phyloP scores from a whole-genome alignment of 257 asterid genomes.

The Nicotiana tabacum region DNA sequence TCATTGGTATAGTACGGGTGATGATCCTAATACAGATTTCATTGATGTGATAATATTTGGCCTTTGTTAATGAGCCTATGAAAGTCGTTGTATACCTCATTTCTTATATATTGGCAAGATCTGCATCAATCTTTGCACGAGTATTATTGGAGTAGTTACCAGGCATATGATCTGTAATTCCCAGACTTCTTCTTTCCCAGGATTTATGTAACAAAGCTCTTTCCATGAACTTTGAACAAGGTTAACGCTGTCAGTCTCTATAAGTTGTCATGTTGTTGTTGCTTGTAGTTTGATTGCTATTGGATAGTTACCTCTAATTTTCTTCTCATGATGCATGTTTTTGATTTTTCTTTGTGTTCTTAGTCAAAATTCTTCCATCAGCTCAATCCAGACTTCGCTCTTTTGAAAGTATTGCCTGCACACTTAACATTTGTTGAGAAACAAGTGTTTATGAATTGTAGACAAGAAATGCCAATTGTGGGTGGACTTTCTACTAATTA shows the following conservation, averaged over 20 bases:
- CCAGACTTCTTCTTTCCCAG: background rate
- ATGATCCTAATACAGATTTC: background rate
- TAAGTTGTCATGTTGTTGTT: background rate
- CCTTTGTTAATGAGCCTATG: background rate
- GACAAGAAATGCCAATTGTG: background rate
- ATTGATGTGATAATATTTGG: background rate
- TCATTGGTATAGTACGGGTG: background rate
- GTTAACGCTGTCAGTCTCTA: background rate
- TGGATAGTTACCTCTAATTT: background rate
- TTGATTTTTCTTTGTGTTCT: background rate
- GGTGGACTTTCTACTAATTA: background rate
- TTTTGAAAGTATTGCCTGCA: background rate
- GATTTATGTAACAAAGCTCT: background rate
- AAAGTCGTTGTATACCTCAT: background rate
- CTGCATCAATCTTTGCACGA: background rate
- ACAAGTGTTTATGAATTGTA: background rate
- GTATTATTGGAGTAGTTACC: background rate
- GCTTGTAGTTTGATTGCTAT: background rate
- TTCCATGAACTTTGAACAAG: background rate
- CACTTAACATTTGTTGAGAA: background rate
- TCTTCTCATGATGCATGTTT: background rate
- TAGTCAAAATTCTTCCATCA: background rate
- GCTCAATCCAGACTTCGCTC: background rate
- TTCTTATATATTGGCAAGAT: background rate
- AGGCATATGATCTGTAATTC: background rate